Conservation (phyloP, 1,284 basidiomycete genomes). For the Boletus semigastroideus region DNA sequence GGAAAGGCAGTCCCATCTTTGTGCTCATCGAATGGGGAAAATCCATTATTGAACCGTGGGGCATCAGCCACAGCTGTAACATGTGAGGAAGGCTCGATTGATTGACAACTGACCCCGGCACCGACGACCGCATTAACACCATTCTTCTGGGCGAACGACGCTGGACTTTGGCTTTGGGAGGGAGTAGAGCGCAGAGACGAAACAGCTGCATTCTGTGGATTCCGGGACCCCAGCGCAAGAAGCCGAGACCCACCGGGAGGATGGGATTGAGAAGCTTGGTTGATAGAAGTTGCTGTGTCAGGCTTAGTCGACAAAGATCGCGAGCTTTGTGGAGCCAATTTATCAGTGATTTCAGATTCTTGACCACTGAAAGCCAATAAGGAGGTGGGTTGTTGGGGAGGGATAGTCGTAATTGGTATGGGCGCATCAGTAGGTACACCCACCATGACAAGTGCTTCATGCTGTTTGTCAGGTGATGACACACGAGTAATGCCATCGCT, state of each 20-base stretch:
- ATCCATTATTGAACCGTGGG: constrained; percentile 35
- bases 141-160: constrained; percentile 27
- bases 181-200: constrained; percentile 19
- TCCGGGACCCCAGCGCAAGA: constrained; percentile 61
- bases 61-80: constrained; percentile 26
- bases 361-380: constrained; percentile 10
- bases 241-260: constrained; percentile 71
- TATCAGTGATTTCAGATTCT: constrained; percentile 31
- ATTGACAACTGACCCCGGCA: constrained; percentile 6
- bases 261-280: constrained; percentile 45
- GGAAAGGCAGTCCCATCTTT: constrained; percentile 34
- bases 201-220: constrained; percentile 27
- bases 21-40: constrained; percentile 59
- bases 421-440: constrained; percentile 1
- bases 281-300: constrained; percentile 14
- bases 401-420: constrained; percentile 4
- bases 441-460: background rate
- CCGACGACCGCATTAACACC: constrained; percentile 27
- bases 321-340: constrained; percentile 34
- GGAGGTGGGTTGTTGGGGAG: constrained; percentile 17
- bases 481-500: constrained; percentile 11
- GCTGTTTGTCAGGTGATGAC: constrained; percentile 13
- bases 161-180: constrained; percentile 27
- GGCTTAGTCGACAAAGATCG: constrained; percentile 36
- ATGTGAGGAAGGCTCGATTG: constrained; percentile 24